phyloP scores from a whole-genome alignment of 2,329 filamentous ascomycete species.

The Hirsutella minnesotensis region DNA sequence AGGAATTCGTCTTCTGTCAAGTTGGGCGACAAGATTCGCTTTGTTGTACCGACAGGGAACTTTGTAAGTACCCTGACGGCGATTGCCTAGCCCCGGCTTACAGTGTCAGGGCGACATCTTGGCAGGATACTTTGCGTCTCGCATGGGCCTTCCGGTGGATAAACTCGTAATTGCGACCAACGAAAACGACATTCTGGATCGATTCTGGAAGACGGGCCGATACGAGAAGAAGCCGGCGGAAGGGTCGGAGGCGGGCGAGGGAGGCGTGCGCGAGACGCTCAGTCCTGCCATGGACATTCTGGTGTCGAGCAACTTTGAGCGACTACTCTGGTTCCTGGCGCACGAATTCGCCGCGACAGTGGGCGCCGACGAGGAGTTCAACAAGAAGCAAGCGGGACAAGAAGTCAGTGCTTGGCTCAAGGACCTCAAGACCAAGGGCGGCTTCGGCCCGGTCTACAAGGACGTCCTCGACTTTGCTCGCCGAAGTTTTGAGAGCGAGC shows the following conservation, averaged over 20 bases:
- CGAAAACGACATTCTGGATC: conserved; percentile 91
- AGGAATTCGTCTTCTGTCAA: conserved; percentile 48
- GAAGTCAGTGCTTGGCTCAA: conserved; percentile 69
- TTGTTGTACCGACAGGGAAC: conserved; percentile 89
- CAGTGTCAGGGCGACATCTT: conserved; percentile 56
- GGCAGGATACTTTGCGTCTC: conserved; percentile 81
- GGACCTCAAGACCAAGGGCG: conserved; percentile 67
- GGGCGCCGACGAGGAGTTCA: conserved; percentile 53
- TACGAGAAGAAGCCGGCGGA: conserved; percentile 72
- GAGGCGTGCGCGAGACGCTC: conserved; percentile 80
- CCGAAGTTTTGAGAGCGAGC: conserved; percentile 70
- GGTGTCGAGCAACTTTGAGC: conserved; percentile 92
- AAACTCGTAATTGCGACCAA: conserved; percentile 92
- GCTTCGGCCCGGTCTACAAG: conserved; percentile 65
- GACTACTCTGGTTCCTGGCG: conserved; percentile 85
- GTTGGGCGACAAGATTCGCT: conserved; percentile 59
- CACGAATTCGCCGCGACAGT: conserved; percentile 53
- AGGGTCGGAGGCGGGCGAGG: conserved; percentile 47
- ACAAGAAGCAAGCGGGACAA: conserved; percentile 58
- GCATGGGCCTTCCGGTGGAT: conserved; percentile 79
- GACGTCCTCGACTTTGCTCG: conserved; percentile 62
- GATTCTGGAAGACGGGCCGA: conserved; percentile 82
- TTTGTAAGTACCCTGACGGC: conserved; percentile 41
- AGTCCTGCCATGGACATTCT: conserved; percentile 97
- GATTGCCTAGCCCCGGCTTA: no score